Conservation (phyloP, 192 early-diverging fungal species). For the Umbelopsis sp. region DNA sequence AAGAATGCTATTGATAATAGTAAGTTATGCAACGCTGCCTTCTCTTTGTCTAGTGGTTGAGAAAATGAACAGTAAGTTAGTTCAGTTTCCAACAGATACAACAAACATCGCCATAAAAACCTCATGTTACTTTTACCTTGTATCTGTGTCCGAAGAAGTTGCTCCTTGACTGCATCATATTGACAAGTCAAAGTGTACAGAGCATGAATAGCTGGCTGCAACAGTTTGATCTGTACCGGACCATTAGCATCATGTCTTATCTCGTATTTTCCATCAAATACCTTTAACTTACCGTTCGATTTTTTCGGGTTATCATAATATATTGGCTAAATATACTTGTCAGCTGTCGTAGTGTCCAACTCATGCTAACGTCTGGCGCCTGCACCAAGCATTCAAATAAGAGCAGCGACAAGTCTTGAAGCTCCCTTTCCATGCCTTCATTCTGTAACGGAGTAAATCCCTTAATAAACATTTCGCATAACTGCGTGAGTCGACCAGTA, state of each 20-base stretch:
- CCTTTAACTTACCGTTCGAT: not conserved
- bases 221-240: not conserved
- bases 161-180: not conserved
- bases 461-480: not conserved
- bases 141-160: not conserved
- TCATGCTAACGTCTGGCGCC: not conserved
- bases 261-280: not conserved
- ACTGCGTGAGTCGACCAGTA: not conserved
- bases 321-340: constrained; percentile 1
- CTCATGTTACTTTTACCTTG: not conserved
- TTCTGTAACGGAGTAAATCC: not conserved
- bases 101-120: too few relatives aligned
- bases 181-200: not conserved
- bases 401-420: not conserved
- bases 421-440: not conserved
- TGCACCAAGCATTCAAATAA: constrained; percentile 15
- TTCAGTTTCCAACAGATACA: too few relatives aligned
- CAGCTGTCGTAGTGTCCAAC: not conserved
- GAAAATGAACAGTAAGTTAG: too few relatives aligned
- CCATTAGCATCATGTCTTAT: not conserved
- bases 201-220: not conserved
- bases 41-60: not conserved
- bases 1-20: not conserved
- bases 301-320: not conserved
- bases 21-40: constrained; percentile 1